A percentile compares a stretch with the other conserved stretches of the same genome.
Conservation (phyloP, 371 early-diverging fungal genomes). For the Umbelopsis sp. region DNA sequence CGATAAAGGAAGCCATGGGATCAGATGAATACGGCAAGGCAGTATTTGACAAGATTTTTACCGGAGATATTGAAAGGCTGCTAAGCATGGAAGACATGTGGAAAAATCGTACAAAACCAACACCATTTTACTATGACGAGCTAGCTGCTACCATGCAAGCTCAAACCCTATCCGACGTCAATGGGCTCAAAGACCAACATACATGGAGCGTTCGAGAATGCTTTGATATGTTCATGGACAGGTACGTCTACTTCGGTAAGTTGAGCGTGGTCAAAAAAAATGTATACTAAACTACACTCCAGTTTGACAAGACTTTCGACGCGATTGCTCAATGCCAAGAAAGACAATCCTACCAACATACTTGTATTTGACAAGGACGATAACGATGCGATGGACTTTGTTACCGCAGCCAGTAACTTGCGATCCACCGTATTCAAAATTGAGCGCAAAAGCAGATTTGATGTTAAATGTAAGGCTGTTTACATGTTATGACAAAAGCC, state of each 20-base stretch:
- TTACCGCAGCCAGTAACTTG: conserved; percentile 89
- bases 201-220: conserved; percentile 68
- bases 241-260: conserved; percentile 32
- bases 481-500: no score
- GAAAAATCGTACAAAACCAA: conserved; percentile 77
- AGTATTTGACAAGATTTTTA: conserved; percentile 87
- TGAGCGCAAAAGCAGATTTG: conserved; percentile 77
- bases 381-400: conserved; percentile 86
- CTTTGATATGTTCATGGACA: conserved; percentile 56
- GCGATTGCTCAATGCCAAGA: conserved; percentile 43
- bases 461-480: conserved; percentile 75
- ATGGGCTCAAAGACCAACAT: conserved; percentile 63
- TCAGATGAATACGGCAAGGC: conserved; percentile 65
- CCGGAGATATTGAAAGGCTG: conserved; percentile 78
- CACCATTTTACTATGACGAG: conserved; percentile 61
- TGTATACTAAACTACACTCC: neutral
- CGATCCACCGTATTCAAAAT: conserved; percentile 86
- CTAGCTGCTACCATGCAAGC: conserved; percentile 27
- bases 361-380: conserved; percentile 96
- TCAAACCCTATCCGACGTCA: neutral
- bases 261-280: neutral
- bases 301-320: conserved; percentile 49
- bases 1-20: conserved; percentile 63
- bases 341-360: conserved; percentile 47
- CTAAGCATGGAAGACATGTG: conserved; percentile 90